Percentiles rank a stretch among this genome's conserved stretches.
Conservation (phyloP, 2,329 filamentous ascomycete genomes). For the Aspergillus sp. region DNA sequence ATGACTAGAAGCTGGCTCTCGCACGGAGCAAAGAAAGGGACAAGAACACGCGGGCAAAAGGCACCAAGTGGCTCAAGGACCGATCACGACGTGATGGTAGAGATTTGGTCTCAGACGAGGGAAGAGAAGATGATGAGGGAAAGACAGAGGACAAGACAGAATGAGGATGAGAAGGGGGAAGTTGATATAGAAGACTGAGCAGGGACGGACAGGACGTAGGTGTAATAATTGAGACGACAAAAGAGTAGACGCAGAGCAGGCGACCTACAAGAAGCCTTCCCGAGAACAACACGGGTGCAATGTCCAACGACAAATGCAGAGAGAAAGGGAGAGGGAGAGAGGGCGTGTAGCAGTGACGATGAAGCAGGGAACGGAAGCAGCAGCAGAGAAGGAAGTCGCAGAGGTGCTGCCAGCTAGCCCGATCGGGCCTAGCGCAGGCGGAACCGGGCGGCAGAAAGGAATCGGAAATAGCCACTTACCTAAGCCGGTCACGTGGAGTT, state of each 20-base stretch:
- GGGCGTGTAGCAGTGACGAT: background rate
- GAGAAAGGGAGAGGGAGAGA: background rate
- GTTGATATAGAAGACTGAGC: slow-evolving; percentile 10
- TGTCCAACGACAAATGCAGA: background rate
- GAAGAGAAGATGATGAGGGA: slow-evolving; percentile 9
- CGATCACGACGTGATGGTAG: slow-evolving; percentile 12
- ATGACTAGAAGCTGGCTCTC: slow-evolving; percentile 1
- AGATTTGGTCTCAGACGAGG: slow-evolving; percentile 8
- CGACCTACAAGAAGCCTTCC: slow-evolving; percentile 37
- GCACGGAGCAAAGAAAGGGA: slow-evolving; percentile 2
- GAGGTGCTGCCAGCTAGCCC: too few species aligned
- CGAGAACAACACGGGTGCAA: slow-evolving; percentile 7
- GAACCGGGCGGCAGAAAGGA: background rate
- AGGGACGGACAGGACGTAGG: too few species aligned
- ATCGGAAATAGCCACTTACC: background rate
- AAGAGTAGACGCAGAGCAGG: slow-evolving; percentile 21
- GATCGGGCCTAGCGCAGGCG: slow-evolving; percentile 2
- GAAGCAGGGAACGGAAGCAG: background rate
- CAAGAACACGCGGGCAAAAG: slow-evolving; percentile 3
- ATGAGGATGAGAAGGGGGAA: slow-evolving; percentile 10
- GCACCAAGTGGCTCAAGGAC: slow-evolving; percentile 8
- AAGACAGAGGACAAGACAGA: slow-evolving; percentile 11
- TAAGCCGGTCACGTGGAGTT: background rate
- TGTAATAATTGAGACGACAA: too few species aligned
- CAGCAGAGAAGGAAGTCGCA: too few species aligned